Percentiles rank a stretch among this genome's conserved stretches.
Evolutionary conservation across 805 yeast species (phyloP).

Genomic region (Priceomyces haplophilus): DNA sequence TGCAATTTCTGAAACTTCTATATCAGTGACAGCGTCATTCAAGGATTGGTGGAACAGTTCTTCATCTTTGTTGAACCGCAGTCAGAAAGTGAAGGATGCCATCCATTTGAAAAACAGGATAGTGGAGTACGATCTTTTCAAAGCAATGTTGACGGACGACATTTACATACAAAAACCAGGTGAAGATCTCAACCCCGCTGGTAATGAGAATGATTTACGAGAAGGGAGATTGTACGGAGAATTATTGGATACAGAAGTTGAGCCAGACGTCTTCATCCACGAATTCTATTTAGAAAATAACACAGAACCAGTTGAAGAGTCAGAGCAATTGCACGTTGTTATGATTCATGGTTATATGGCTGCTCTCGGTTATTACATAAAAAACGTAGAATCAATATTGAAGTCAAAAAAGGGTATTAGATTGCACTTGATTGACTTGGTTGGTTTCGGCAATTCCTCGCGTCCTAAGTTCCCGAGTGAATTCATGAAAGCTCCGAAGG

Average conservation of each 20-base stretch:
- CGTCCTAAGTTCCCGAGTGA: conserved; percentile 35
- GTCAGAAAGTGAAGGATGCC: conserved; percentile 3
- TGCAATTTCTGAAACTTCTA: conserved; percentile 14
- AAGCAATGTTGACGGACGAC: conserved; percentile 30
- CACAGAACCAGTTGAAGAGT: conserved; percentile 8
- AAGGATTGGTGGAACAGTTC: conserved; percentile 40
- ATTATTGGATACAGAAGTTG: conserved; percentile 29
- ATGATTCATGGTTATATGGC: conserved; percentile 46
- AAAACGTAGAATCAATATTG: conserved; percentile 33
- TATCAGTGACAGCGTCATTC: conserved; percentile 24
- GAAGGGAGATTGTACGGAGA: conserved; percentile 13
- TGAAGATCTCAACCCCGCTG: neutral
- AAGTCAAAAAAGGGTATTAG: conserved; percentile 29
- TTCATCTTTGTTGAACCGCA: conserved; percentile 15
- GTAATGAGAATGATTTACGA: neutral
- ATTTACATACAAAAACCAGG: conserved; percentile 22
- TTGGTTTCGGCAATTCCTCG: conserved; percentile 44
- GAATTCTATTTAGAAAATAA: conserved; percentile 32
- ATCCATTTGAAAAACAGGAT: conserved; percentile 19
- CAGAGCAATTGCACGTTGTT: conserved; percentile 24
- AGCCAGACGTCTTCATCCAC: conserved; percentile 29
- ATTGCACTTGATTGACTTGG: conserved; percentile 39
- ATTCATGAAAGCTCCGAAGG: conserved; percentile 20
- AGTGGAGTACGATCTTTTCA: conserved; percentile 34
- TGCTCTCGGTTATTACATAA: conserved; percentile 40